Evolutionary conservation across 1,139 yeast species (phyloP).

Genomic region (Torulaspora pretoriensis): DNA sequence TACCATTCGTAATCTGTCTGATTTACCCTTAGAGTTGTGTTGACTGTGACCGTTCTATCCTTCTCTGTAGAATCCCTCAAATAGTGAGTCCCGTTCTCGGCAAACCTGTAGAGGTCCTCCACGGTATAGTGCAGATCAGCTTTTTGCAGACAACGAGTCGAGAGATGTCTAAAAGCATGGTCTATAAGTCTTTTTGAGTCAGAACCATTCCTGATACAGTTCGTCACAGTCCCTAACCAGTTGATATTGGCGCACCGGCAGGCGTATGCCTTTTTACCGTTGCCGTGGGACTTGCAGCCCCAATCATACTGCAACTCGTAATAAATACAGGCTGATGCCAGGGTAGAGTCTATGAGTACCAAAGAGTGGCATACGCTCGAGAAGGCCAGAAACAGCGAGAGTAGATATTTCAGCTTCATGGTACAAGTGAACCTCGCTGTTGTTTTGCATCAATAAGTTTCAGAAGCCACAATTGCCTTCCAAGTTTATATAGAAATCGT

Average conservation of each 20-base stretch:
- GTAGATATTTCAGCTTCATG: slow-evolving; percentile 1
- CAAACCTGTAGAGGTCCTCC: slow-evolving; percentile 33
- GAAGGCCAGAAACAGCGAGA: background rate
- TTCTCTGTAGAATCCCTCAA: slow-evolving; percentile 28
- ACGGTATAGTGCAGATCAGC: slow-evolving; percentile 35
- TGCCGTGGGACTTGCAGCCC: slow-evolving; percentile 39
- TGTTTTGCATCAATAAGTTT: background rate
- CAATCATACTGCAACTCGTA: slow-evolving; percentile 39
- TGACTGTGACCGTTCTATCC: slow-evolving; percentile 23
- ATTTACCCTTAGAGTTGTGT: slow-evolving; percentile 36
- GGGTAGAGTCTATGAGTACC: slow-evolving; percentile 35
- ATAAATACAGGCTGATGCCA: slow-evolving; percentile 42
- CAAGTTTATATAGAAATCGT: background rate
- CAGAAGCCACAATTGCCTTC: background rate
- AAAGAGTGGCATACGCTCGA: slow-evolving; percentile 2
- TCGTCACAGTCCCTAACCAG: slow-evolving; percentile 42
- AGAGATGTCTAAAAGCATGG: slow-evolving; percentile 40
- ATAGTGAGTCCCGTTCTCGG: slow-evolving; percentile 37
- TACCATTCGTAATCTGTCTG: slow-evolving; percentile 35
- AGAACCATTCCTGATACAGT: slow-evolving; percentile 37
- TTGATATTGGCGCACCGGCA: slow-evolving; percentile 41
- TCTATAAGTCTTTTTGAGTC: slow-evolving; percentile 28
- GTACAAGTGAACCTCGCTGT: background rate
- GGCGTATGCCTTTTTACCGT: slow-evolving; percentile 34
- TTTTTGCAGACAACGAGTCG: slow-evolving; percentile 36